These are phyloP conservation scores for Nemania bipapillata DNA, from an alignment of 2,329 filamentous ascomycete species.

Conservation along the genomic window DNA sequence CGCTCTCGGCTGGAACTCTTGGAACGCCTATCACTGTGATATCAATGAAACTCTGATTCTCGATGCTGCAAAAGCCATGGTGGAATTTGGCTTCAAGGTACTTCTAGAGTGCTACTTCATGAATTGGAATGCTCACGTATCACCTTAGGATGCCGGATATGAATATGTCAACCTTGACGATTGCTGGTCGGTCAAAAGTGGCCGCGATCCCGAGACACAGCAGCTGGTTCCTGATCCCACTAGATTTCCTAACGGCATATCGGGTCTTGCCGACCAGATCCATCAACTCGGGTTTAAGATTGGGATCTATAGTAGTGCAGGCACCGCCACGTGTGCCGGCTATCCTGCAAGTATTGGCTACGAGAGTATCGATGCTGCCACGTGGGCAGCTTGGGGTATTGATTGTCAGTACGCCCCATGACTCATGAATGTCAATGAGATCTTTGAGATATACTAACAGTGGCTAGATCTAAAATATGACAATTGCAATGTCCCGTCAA, in stretches of 20 bases:
- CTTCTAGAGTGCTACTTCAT: background rate
- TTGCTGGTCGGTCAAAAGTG: conserved; percentile 64
- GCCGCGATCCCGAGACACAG: conserved; percentile 56
- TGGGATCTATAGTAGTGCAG: conserved; percentile 71
- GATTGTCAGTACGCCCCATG: conserved; percentile 57
- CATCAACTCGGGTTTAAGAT: conserved; percentile 69
- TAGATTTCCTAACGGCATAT: conserved; percentile 70
- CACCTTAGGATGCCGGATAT: conserved; percentile 64
- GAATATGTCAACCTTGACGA: conserved; percentile 71
- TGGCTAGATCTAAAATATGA: conserved; percentile 66
- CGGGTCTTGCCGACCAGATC: conserved; percentile 62
- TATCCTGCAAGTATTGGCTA: conserved; percentile 68
- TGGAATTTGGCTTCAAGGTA: conserved; percentile 59
- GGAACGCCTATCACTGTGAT: conserved; percentile 64
- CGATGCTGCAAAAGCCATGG: conserved; percentile 54
- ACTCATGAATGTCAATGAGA: background rate
- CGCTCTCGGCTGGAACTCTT: conserved; percentile 62
- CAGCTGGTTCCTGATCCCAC: conserved; percentile 59
- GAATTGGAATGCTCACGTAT: conserved; percentile 36
- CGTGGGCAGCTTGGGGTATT: conserved; percentile 68
- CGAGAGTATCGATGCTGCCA: conserved; percentile 67
- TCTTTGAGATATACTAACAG: conserved; percentile 34
- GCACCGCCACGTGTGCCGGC: conserved; percentile 63
- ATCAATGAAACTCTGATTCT: conserved; percentile 63
- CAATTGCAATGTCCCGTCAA: conserved; percentile 60